These are phyloP conservation scores for Solanum etuberosum DNA, from an alignment of 257 asterid species.

Conservation along the genomic window DNA sequence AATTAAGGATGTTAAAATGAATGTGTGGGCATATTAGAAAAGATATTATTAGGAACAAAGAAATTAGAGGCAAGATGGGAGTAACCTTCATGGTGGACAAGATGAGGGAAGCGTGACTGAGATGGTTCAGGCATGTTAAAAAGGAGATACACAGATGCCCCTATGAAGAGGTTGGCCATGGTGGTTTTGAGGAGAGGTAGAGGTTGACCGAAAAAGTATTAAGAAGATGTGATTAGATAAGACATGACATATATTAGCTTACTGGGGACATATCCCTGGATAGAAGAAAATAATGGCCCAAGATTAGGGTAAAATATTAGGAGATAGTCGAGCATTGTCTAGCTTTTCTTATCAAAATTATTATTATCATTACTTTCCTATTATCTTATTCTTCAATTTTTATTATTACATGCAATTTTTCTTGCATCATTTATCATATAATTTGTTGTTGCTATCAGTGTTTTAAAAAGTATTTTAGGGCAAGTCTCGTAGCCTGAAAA, in stretches of 20 bases:
- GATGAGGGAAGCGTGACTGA: background rate
- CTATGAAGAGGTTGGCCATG: background rate
- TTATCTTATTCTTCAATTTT: background rate
- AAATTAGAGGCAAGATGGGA: no score
- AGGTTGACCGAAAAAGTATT: background rate
- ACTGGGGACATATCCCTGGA: background rate
- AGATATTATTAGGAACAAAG: no score
- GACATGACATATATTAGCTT: background rate
- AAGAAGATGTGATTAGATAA: background rate
- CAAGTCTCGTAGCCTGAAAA: accelerated
- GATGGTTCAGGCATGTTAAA: background rate
- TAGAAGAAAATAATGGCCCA: background rate
- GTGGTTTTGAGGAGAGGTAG: background rate
- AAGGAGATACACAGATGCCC: background rate
- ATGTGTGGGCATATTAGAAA: background rate
- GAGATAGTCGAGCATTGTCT: background rate
- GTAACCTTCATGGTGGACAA: no score
- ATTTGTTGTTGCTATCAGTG: background rate
- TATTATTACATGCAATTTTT: background rate
- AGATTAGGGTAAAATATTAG: background rate
- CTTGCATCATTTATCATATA: background rate
- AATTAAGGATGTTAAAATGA: background rate
- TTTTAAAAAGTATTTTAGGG: background rate
- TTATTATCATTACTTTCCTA: no score
- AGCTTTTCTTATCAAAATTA: background rate